Evolutionary conservation across 148 eudicot species (phyloP).

Genomic region (Salicornia ramosissima): DNA sequence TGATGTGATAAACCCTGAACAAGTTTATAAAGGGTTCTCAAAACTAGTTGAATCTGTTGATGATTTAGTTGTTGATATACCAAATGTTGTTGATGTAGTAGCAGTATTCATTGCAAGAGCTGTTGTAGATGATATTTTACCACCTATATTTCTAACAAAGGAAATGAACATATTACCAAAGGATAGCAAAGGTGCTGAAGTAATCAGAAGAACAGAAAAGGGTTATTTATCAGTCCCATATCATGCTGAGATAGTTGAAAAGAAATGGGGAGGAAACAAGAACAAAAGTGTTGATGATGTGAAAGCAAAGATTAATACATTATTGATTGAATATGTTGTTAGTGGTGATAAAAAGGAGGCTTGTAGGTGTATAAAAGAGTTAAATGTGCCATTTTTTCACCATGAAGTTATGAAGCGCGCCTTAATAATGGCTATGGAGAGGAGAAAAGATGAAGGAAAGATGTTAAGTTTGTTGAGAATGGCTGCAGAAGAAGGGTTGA

Average conservation of each 20-base stretch:
- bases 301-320: conserved; percentile 31
- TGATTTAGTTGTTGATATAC: conserved; percentile 58
- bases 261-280: conserved; percentile 52
- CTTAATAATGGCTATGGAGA: conserved; percentile 55
- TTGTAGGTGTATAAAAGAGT: conserved; percentile 49
- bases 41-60: conserved; percentile 46
- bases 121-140: conserved; percentile 58
- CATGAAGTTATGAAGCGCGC: conserved; percentile 54
- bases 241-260: conserved; percentile 46
- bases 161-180: conserved; percentile 23
- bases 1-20: conserved; percentile 40
- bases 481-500: conserved; percentile 47
- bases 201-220: conserved; percentile 39
- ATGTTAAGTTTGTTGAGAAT: conserved; percentile 37
- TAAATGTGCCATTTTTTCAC: conserved; percentile 55
- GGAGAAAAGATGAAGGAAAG: conserved; percentile 26
- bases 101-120: conserved; percentile 58
- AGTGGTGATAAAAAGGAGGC: conserved; percentile 57
- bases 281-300: conserved; percentile 47
- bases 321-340: conserved; percentile 39
- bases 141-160: conserved; percentile 47
- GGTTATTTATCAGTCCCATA: conserved; percentile 47
- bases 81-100: conserved; percentile 45
- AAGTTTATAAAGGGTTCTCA: conserved; percentile 46
- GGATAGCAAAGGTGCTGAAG: conserved; percentile 46